Evolutionary conservation across 2,329 filamentous ascomycete species (phyloP).

Genomic region (Phialophora macrospora): DNA sequence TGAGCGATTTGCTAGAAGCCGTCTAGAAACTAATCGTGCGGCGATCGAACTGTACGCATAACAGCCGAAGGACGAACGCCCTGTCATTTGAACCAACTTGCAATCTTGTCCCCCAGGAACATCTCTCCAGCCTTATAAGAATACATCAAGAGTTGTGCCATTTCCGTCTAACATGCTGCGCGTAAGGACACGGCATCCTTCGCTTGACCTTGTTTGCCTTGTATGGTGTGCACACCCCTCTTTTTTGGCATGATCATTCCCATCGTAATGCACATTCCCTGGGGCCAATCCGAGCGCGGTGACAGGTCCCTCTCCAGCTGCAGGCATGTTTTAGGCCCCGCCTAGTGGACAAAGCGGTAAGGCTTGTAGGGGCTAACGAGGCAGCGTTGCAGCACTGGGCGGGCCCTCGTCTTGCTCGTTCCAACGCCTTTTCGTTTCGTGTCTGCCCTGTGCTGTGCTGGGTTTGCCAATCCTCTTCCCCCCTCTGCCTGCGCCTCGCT

Average conservation of each 20-base stretch:
- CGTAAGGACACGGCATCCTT: constrained; percentile 3
- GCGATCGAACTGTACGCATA: constrained; percentile 14
- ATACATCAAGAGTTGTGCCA: neutral
- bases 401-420: constrained; percentile 6
- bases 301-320: constrained; percentile 6
- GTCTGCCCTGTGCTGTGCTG: constrained; percentile 14
- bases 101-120: neutral
- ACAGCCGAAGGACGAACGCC: constrained; percentile 6
- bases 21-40: constrained; percentile 22
- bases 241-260: constrained; percentile 27
- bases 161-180: neutral
- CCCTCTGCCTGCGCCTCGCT: constrained; percentile 6
- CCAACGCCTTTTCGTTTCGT: constrained; percentile 1
- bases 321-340: constrained; percentile 17
- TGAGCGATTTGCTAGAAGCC: constrained; percentile 23
- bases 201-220: constrained; percentile 13
- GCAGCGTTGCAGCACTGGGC: constrained; percentile 21
- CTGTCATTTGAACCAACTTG: neutral
- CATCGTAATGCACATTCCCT: constrained; percentile 12
- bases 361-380: constrained; percentile 17
- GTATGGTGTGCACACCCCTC: constrained; percentile 15
- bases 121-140: constrained; percentile 5
- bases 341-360: constrained; percentile 23
- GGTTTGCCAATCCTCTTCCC: constrained; percentile 12
- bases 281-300: constrained; percentile 19